Base-by-base conservation (phyloP, 768 basidiomycete species). In the Sarcomyxa edulis region DNA sequence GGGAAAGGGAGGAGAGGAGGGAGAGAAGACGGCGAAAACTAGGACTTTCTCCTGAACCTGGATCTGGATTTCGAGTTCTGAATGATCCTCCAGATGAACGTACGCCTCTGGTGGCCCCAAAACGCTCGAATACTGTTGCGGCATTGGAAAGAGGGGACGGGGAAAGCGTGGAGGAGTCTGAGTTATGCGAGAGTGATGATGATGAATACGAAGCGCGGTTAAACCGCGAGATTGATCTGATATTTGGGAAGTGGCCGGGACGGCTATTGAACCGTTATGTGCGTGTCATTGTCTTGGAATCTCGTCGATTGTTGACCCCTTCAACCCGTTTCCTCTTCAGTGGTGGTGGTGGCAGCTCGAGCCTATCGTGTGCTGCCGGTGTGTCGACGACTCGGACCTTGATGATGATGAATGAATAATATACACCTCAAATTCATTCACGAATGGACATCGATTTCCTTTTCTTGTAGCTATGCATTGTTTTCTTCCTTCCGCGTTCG, bases 301-400 rank as follows among this genome's bases (percentile, higher is more conserved):
- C 19, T n/a, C 30, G 19, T 22, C 24, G 33, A 18, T 30, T 24
- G 14, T 8, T 34, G 14, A 20, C 14, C 31, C 32, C 23, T 29
- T 29, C 7, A 22, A 15, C 24, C 37, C 37, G 37, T 33, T 36
- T 25, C 4, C 6, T 19, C 31, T 22, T 11, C 46, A 89, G 87
- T 89, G 87, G 86, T 91, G 88, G 87, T 78, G 81, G 81, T 84
- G 81, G 83, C 74, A 77, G 38, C 36, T 84, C 1, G 76, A 83
- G 48, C 75, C 79, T 4, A 53, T 83, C 14, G 36, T 84, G 7
- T 78, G 76, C 49, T 88, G 82, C 56, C 68, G 69, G 36, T 81
- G 76, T 52, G 55, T 73, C 22, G 64, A 71, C 10, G 84, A 85
- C 7, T 65, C 69, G 3, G 77, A 80, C 31, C 48, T 53, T 21